Conservation (phyloP, 1,284 basidiomycete species). For the Cystobasidiaceae sp. region DNA sequence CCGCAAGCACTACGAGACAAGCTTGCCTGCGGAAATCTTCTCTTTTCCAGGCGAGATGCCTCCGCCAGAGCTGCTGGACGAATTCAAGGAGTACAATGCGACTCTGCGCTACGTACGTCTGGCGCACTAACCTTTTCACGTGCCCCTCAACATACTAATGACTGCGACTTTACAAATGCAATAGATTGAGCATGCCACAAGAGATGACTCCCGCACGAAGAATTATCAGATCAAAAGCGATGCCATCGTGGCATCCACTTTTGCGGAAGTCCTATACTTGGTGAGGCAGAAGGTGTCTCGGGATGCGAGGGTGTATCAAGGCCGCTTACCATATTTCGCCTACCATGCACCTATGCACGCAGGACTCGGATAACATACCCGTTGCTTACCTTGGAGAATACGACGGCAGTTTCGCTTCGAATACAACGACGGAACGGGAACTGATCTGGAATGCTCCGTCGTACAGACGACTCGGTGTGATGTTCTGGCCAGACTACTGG, state of each 20-base stretch:
- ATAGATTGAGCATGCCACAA: slow-evolving; percentile 31
- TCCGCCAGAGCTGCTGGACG: slow-evolving; percentile 42
- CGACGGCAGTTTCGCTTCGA: slow-evolving; percentile 19
- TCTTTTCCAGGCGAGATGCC: slow-evolving; percentile 50
- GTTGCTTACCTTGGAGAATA: slow-evolving; percentile 31
- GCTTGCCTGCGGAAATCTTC: slow-evolving; percentile 49
- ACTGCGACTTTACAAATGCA: too few species aligned
- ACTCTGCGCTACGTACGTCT: slow-evolving; percentile 47
- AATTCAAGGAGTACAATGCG: slow-evolving; percentile 47
- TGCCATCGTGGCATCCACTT: slow-evolving; percentile 50
- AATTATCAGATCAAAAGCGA: slow-evolving; percentile 52
- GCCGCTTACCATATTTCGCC: slow-evolving; percentile 14
- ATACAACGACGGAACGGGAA: slow-evolving; percentile 45
- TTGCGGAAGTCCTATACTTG: slow-evolving; percentile 51
- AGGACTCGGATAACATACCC: slow-evolving; percentile 50
- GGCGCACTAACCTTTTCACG: slow-evolving; percentile 39
- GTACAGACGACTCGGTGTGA: slow-evolving; percentile 47
- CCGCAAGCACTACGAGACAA: slow-evolving; percentile 43
- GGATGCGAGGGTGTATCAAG: too few species aligned
- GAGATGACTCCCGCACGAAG: slow-evolving; percentile 28
- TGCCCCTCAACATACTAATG: neutral
- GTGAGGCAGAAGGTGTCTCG: neutral
- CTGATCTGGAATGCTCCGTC: slow-evolving; percentile 50
- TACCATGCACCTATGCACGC: neutral
- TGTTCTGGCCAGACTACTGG: slow-evolving; percentile 43